These are phyloP conservation scores for Leucogyrophana mollusca DNA, from an alignment of 768 basidiomycete species.

Conservation along the genomic window DNA sequence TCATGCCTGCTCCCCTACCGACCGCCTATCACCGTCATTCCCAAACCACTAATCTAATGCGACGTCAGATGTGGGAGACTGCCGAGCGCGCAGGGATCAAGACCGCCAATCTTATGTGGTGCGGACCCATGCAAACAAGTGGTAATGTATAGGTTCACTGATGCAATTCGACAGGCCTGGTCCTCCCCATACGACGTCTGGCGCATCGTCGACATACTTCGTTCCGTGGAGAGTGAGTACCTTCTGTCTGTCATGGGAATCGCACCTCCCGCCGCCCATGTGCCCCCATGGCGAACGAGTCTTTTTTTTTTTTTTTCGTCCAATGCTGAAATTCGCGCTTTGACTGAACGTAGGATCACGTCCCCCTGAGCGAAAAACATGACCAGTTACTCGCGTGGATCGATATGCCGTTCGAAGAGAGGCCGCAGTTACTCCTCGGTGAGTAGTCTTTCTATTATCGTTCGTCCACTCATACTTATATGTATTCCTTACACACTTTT, in stretches of 20 bases:
- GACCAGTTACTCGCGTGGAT: conserved; percentile 81
- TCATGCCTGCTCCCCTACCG: too few relatives aligned
- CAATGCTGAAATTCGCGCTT: too few relatives aligned
- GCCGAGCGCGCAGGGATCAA: conserved; percentile 68
- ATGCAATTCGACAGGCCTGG: conserved; percentile 90
- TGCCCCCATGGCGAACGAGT: too few relatives aligned
- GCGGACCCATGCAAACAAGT: too few relatives aligned
- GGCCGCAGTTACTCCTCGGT: conserved; percentile 82
- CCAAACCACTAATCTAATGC: background rate
- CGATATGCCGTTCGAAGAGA: conserved; percentile 64
- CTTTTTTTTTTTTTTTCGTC: too few relatives aligned
- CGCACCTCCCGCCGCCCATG: too few relatives aligned
- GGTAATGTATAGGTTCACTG: too few relatives aligned
- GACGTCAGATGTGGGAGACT: conserved; percentile 84
- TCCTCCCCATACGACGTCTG: conserved; percentile 67
- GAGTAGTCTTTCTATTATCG: conserved; percentile 12
- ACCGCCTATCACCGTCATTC: background rate
- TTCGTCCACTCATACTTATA: too few relatives aligned
- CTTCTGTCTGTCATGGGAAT: background rate
- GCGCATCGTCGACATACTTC: conserved; percentile 69
- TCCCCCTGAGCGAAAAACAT: conserved; percentile 66
- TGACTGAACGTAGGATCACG: conserved; percentile 48
- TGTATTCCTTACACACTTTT: too few relatives aligned
- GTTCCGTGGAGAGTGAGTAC: conserved; percentile 69
- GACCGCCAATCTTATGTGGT: conserved; percentile 94